Base-by-base conservation (phyloP, 305 asterid species). In the Fraxinus greggii region DNA sequence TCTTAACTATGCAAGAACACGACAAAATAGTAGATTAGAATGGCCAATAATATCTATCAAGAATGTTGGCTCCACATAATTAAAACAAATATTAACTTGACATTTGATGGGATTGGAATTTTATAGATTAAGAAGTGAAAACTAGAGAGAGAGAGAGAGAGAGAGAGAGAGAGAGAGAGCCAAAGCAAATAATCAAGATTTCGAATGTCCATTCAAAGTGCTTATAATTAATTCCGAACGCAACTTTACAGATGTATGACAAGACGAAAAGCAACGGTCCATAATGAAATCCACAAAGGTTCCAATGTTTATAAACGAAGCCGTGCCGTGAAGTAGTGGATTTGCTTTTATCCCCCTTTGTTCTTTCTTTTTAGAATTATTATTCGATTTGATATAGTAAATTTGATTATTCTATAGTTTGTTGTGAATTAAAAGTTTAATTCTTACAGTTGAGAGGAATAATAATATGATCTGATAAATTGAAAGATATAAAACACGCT, bases 221-320 rank as follows among this genome's bases (percentile, higher is more conserved):
- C 36, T 19, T 63, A 42, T 56, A 61, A 69, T 69, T 69, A 45
- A 51, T 80, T 80, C 76, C 23, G 54, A 15, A 78, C 79, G 80
- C 86, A 80, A 78, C 74, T 42, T 63, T 77, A 70, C 0, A 70
- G 21, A 35, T 80, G 83, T 32, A 13, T 21, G 74, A 77, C 75
- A 32, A 28, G 2, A 61, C 59, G 79, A 79, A 73, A 45, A 29
- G 65, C 36, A 83, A 61, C 72, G 88, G 87, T 76, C 80, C 81
- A 84, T 81, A 86, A 76, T 81, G 17, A 54, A 76, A 65, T 73
- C 85, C 76, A 24, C 78, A 72, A 88, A 88, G 42, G 33, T 80
- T 86, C 76, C 67, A 42, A 75, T 86, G 93, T 75, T 78, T 72
- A 86, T 76, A 91, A 88, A 84, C 92, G 94, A 88, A 89, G 82